Evolutionary conservation across 768 basidiomycete genomes (phyloP), one percentile per base, ranked within the genome.

Genomic region (Leccinum barrowsii): DNA sequence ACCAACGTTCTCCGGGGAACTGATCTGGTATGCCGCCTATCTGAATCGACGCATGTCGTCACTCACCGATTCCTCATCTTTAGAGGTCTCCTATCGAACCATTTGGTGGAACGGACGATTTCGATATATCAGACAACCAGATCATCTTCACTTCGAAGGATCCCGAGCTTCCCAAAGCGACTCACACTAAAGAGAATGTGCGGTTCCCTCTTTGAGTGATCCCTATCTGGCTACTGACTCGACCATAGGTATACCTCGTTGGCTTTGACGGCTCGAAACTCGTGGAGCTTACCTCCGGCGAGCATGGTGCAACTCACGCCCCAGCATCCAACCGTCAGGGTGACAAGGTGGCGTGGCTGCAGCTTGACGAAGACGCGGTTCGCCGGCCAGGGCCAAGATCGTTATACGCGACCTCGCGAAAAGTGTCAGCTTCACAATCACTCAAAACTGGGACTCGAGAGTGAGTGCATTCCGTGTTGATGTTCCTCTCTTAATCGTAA

Each of bases 121-220:
- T 90, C 67, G 86, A 90, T 67, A 79, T 92, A 28, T 90, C 88
- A 5, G 69, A 75, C 2, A 77, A 78, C 11, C 79, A 86, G 57
- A 82, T 98, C 55, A 80, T 92, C 35, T 90, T 96, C 68, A 92
- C 92, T 5, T 79, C 93, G 54, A 94, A 95, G 68, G 91, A 96
- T 65, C 89, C 92, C 1, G 66, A 79, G 55, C 80, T 95, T 17
- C 84, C 85, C 12, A 79, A 82, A 46, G 89, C 94, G 0, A 85
- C 80, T 80, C 94, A 98, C 73, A 98, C 96, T 2, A 92, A 91
- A 65, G 89, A 93, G 68, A 87, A 95, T 65, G 89, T 95, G 42
- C 44, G 67, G 10, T 54, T 32, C 42, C 47, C 13, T 47, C 22
- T 37, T 37, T 12, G 7, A 13, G 24, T 51, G 6, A 37, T 24